These are phyloP conservation scores for Cryptococcus neoformans DNA, from an alignment of 1,284 basidiomycete species.

Conservation along the genomic window DNA sequence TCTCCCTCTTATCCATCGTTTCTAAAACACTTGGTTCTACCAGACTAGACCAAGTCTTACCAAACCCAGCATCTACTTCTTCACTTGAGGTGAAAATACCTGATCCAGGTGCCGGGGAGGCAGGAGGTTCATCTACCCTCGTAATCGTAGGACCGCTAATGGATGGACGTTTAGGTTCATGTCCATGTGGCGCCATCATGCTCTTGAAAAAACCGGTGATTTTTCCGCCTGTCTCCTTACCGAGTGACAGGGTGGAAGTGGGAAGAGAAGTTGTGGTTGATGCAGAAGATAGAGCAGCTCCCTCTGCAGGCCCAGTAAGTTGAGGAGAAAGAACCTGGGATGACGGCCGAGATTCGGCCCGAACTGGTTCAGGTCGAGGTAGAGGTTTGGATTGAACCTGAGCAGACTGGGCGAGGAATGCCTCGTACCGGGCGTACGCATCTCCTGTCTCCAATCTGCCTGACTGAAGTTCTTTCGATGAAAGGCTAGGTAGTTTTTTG, in stretches of 20 bases:
- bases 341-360: constrained; percentile 2
- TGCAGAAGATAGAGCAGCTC: background rate
- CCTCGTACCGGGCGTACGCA: constrained; percentile 85
- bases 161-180: constrained; percentile 25
- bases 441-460: constrained; percentile 61
- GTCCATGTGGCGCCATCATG: constrained; percentile 17
- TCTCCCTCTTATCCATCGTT: constrained; percentile 69
- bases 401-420: constrained; percentile 58
- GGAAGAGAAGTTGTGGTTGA: constrained; percentile 3
- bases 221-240: constrained; percentile 15
- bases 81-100: background rate
- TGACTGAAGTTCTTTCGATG: background rate
- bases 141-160: constrained; percentile 47
- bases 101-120: background rate
- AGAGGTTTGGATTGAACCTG: constrained; percentile 44
- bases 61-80: constrained; percentile 18
- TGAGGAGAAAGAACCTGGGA: constrained; percentile 12
- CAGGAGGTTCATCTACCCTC: constrained; percentile 5
- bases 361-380: background rate
- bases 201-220: constrained; percentile 34
- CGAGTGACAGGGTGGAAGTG: background rate
- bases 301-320: constrained; percentile 4
- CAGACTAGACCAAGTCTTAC: constrained; percentile 83
- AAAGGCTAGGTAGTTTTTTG: background rate
- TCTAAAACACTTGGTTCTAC: constrained; percentile 77